These are phyloP conservation scores for Wallacemonas sp. DNA, from an alignment of 208 protist species.

Conservation along the genomic window DNA sequence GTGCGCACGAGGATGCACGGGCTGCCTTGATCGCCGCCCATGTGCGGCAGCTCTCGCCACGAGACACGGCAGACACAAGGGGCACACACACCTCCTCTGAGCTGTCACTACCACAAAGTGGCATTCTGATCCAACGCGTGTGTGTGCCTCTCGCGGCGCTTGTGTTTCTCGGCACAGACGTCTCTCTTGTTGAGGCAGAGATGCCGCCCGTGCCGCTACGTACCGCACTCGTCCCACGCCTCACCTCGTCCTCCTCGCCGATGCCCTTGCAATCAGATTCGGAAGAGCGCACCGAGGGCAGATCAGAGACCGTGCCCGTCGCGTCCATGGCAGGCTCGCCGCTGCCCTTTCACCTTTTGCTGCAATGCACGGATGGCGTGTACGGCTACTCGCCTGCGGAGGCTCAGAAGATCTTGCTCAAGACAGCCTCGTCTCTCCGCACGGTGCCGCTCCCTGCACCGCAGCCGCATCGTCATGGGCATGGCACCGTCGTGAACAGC, in stretches of 20 bases:
- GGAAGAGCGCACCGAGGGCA: too few relatives aligned
- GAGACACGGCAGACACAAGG: too few relatives aligned
- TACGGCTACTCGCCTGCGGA: conserved; percentile 9
- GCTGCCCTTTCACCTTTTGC: conserved; percentile 2
- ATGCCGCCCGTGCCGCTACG: not conserved
- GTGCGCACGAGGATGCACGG: not conserved
- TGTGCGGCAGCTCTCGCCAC: too few relatives aligned
- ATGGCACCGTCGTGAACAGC: too few relatives aligned
- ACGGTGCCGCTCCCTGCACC: too few relatives aligned
- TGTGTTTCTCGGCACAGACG: conserved; percentile 2
- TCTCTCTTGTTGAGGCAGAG: not conserved
- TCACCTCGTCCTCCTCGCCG: not conserved
- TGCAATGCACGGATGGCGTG: conserved; percentile 17
- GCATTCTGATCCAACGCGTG: conserved; percentile 9
- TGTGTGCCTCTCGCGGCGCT: conserved; percentile 1
- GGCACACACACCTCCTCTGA: too few relatives aligned
- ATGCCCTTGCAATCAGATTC: not conserved
- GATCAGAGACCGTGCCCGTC: not conserved
- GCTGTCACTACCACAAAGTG: too few relatives aligned
- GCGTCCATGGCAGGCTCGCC: not conserved
- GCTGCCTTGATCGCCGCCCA: not conserved
- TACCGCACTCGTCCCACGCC: not conserved
- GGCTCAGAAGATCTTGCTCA: not conserved
- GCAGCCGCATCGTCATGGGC: too few relatives aligned
- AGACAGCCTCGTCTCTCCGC: not conserved